Evolutionary conservation across 2,329 filamentous ascomycete genomes (phyloP), one percentile per base, ranked within the genome.

Genomic region (Colletotrichum chlorophyti): DNA sequence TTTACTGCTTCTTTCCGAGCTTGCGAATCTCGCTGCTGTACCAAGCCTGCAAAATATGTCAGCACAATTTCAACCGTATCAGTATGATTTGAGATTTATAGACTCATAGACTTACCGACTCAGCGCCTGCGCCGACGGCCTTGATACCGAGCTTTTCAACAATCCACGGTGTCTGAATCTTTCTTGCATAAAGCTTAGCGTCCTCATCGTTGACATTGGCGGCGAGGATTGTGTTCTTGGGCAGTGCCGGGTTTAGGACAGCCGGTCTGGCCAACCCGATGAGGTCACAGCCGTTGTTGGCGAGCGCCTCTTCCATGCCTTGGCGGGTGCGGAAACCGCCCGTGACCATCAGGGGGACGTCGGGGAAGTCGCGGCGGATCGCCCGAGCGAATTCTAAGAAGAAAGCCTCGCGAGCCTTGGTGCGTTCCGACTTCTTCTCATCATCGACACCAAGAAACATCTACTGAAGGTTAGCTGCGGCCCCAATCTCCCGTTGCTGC

Each of bases 361-460:
- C 62, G 0, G 78, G 76, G 52, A 82, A 76, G 21, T 72, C 70
- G 5, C 67, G 65, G 24, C 83, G 77, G 29, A 84, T 78, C 8
- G 76, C 72, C n/a, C 75, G 72, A 0, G 85, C 83, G 62, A 90
- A 90, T 41, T 89, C 83, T 1, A 90, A 74, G 72, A 91, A 91
- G 75, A 88, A 90, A 0, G 86, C 85, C 64, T 91, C 87, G 7
- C 87, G 79, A 0, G 79, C 78, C 11, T 76, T 76, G 11, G 83
- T 85, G 14, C 75, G 76, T 19, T 74, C 72, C 7, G 69, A 68
- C 65, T 74, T 66, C 45, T 65, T 66, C 65, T 47, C 64, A 53
- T 58, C 58, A 63, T 52, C 60, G 34, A 43, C 41, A 53, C 34
- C 12, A 23, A 45, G 35, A 5, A 26, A 35, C 53, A 58, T 58